Percentiles rank a stretch among this genome's conserved stretches.
Conservation (phyloP, 345 rosid species). For the Euphorbia peplus region DNA sequence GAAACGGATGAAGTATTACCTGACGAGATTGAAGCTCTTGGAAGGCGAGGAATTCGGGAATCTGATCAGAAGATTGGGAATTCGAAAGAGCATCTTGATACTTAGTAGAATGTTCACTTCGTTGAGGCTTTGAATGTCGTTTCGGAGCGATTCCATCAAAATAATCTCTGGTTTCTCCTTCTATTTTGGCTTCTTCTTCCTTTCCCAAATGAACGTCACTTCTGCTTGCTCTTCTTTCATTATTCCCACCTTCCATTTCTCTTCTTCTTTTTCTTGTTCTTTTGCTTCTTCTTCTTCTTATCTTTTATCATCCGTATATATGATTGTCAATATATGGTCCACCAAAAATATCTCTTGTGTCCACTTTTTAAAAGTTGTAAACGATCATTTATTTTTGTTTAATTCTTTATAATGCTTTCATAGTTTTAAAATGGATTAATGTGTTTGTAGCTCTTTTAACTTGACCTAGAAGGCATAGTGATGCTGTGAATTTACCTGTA, state of each 20-base stretch:
- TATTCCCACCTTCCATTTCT: slow-evolving; percentile 15
- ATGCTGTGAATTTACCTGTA: no score
- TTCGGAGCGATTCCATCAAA: slow-evolving; percentile 49
- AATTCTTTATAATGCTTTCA: no score
- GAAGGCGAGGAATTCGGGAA: slow-evolving; percentile 21
- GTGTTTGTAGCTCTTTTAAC: no score
- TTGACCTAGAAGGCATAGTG: no score
- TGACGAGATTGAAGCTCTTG: slow-evolving; percentile 43
- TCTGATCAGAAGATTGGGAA: no score
- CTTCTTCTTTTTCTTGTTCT: neutral
- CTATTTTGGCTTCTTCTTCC: slow-evolving; percentile 44
- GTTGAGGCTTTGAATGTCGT: slow-evolving; percentile 63
- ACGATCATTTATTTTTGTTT: no score
- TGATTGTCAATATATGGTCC: neutral
- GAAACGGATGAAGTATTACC: slow-evolving; percentile 25
- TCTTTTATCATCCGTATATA: no score
- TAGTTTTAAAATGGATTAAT: no score
- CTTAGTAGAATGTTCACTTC: slow-evolving; percentile 49
- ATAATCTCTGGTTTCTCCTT: slow-evolving; percentile 39
- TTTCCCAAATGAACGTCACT: slow-evolving; percentile 48
- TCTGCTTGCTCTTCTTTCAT: slow-evolving; percentile 41
- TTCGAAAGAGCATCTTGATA: slow-evolving; percentile 44
- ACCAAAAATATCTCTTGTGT: neutral
- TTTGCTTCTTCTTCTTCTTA: neutral
- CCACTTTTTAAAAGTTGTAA: no score